These are phyloP conservation scores for Solanum bulbocastanum DNA, from an alignment of 257 asterid species.

Conservation along the genomic window DNA sequence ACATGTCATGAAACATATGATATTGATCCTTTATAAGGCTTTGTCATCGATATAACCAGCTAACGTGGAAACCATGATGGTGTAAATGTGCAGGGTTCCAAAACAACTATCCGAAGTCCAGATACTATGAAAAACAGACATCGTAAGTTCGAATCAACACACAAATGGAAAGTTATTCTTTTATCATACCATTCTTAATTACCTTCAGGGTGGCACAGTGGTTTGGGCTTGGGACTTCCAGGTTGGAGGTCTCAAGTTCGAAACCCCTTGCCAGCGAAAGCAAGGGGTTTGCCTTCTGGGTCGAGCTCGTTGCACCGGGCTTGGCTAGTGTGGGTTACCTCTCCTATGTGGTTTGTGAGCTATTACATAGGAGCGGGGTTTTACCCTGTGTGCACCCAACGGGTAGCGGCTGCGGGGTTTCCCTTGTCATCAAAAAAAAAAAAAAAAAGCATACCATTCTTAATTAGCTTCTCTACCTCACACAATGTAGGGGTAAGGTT, in stretches of 20 bases:
- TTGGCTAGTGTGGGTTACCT: too few relatives aligned
- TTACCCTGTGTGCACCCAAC: too few relatives aligned
- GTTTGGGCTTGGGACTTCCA: too few relatives aligned
- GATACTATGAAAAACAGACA: background rate
- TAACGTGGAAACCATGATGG: background rate
- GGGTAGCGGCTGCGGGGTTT: too few relatives aligned
- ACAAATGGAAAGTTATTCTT: background rate
- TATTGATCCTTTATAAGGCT: background rate
- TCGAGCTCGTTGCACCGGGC: too few relatives aligned
- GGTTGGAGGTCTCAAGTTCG: too few relatives aligned
- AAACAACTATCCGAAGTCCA: background rate
- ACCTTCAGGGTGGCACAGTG: background rate
- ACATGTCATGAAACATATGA: background rate
- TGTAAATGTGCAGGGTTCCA: background rate
- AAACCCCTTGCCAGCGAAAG: too few relatives aligned
- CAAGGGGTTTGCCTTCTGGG: too few relatives aligned
- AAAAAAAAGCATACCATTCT: background rate
- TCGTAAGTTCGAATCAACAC: background rate
- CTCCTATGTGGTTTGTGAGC: too few relatives aligned
- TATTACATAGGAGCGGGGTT: too few relatives aligned
- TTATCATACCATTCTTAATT: background rate
- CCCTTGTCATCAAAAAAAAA: too few relatives aligned
- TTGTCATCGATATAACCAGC: background rate
- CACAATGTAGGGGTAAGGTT: background rate
- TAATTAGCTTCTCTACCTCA: background rate